Evolutionary conservation across 192 early-diverging fungal genomes (phyloP).

Genomic region (Jimgerdemannia lactiflua): DNA sequence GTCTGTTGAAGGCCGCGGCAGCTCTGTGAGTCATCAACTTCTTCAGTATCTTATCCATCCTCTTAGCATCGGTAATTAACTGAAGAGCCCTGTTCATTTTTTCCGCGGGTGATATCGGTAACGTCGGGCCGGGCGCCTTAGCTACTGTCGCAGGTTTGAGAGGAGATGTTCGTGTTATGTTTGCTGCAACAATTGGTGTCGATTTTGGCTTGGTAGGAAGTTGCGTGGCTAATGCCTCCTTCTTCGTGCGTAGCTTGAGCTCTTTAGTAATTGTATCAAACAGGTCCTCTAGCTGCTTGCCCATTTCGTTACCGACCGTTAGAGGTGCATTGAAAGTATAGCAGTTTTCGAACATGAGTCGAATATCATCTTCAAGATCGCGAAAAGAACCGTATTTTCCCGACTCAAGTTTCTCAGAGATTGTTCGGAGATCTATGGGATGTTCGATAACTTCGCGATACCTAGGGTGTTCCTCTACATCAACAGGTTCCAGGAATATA

Average conservation of each 20-base stretch:
- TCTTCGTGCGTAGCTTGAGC: neutral
- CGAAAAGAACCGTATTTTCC: slow-evolving; percentile 42
- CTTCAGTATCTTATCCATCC: slow-evolving; percentile 34
- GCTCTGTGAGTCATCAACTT: slow-evolving; percentile 32
- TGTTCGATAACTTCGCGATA: slow-evolving; percentile 62
- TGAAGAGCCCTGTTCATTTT: slow-evolving; percentile 10
- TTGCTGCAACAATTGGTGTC: neutral
- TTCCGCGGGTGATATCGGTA: slow-evolving; percentile 17
- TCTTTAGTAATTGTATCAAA: slow-evolving; percentile 9
- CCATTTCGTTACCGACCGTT: slow-evolving; percentile 51
- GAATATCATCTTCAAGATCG: slow-evolving; percentile 55
- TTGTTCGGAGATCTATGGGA: slow-evolving; percentile 75
- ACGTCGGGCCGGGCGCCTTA: slow-evolving; percentile 1
- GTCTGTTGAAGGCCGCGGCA: slow-evolving; percentile 36
- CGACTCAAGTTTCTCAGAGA: slow-evolving; percentile 54
- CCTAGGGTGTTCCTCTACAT: slow-evolving; percentile 59
- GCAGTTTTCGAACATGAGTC: slow-evolving; percentile 65
- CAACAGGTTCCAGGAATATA: slow-evolving; percentile 68
- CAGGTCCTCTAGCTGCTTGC: slow-evolving; percentile 40
- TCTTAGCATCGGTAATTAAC: slow-evolving; percentile 6
- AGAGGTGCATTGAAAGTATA: slow-evolving; percentile 55
- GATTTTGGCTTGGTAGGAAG: neutral
- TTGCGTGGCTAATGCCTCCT: neutral
- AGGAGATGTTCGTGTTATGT: slow-evolving; percentile 1
- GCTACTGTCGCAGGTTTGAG: slow-evolving; percentile 6